Percentiles rank a stretch among this genome's conserved stretches.
phyloP scores from a whole-genome alignment of 768 basidiomycete species.

The Suillus cothurnatus region DNA sequence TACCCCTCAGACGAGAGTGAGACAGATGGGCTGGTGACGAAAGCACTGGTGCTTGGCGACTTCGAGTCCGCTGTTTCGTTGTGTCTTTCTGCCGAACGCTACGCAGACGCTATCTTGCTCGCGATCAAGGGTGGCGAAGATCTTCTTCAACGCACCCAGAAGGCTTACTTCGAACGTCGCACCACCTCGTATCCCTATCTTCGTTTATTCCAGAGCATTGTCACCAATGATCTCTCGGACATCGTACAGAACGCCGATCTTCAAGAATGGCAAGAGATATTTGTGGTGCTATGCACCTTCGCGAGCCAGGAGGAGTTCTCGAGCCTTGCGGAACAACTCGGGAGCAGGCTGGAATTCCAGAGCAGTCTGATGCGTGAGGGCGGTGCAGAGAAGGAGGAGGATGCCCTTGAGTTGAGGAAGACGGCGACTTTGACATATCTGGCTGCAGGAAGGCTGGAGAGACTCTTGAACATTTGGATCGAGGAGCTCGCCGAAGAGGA shows the following conservation, averaged over 20 bases:
- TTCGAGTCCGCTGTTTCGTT: slow-evolving; percentile 90
- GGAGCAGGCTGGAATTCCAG: slow-evolving; percentile 87
- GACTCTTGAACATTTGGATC: slow-evolving; percentile 87
- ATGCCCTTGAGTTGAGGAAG: slow-evolving; percentile 60
- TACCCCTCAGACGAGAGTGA: slow-evolving; percentile 88
- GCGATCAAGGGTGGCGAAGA: slow-evolving; percentile 91
- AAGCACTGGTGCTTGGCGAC: slow-evolving; percentile 94
- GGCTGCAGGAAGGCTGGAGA: slow-evolving; percentile 86
- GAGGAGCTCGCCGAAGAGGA: slow-evolving; percentile 92
- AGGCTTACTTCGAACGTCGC: slow-evolving; percentile 87
- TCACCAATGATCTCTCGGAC: slow-evolving; percentile 88
- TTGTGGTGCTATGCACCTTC: slow-evolving; percentile 95
- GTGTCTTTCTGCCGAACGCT: slow-evolving; percentile 86
- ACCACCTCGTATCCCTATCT: slow-evolving; percentile 82
- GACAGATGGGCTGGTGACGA: slow-evolving; percentile 85
- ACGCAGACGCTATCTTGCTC: slow-evolving; percentile 92
- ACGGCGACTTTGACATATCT: slow-evolving; percentile 93
- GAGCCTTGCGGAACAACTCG: slow-evolving; percentile 88
- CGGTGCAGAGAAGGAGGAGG: slow-evolving; percentile 35
- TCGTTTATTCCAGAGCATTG: slow-evolving; percentile 92
- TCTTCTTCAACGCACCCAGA: slow-evolving; percentile 84
- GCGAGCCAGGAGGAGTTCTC: slow-evolving; percentile 84
- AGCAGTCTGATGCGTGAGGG: slow-evolving; percentile 58
- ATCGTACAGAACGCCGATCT: slow-evolving; percentile 96
- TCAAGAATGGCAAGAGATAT: slow-evolving; percentile 94